Conservation (phyloP, 257 asterid species). For the Penstemon davidsonii region DNA sequence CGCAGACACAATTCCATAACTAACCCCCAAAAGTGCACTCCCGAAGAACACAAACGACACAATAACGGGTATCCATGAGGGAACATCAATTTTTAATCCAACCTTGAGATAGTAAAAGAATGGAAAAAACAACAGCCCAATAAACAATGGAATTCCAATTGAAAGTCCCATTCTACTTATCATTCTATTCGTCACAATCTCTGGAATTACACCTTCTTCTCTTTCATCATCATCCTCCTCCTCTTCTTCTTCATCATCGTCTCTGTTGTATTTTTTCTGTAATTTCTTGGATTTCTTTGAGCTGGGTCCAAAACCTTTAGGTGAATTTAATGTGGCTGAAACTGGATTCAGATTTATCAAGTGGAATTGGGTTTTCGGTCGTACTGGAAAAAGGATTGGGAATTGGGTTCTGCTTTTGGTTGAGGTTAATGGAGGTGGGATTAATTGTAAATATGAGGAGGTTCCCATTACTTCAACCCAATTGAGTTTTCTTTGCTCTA, state of each 20-base stretch:
- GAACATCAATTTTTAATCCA: slow-evolving; percentile 87
- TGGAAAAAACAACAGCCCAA: slow-evolving; percentile 84
- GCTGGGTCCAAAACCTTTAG: slow-evolving; percentile 84
- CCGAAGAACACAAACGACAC: slow-evolving; percentile 91
- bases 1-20: slow-evolving; percentile 94
- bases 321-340: slow-evolving; percentile 69
- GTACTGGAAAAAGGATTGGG: slow-evolving; percentile 30
- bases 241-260: slow-evolving; percentile 40
- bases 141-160: slow-evolving; percentile 79
- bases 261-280: slow-evolving; percentile 40
- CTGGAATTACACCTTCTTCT: slow-evolving; percentile 77
- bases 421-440: slow-evolving; percentile 39
- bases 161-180: slow-evolving; percentile 72
- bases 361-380: slow-evolving; percentile 28
- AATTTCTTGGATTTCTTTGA: slow-evolving; percentile 59
- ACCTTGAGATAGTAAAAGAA: slow-evolving; percentile 85
- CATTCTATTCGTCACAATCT: slow-evolving; percentile 93
- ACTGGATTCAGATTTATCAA: slow-evolving; percentile 33
- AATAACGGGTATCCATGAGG: slow-evolving; percentile 84
- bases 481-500: slow-evolving; percentile 15
- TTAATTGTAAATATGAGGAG: slow-evolving; percentile 34
- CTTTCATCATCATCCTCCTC: slow-evolving; percentile 42
- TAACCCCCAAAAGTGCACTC: slow-evolving; percentile 75
- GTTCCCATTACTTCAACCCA: slow-evolving; percentile 40
- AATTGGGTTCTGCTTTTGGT: slow-evolving; percentile 37